A percentile compares a stretch with the other conserved stretches of the same genome.
Evolutionary conservation across 2,329 filamentous ascomycete genomes (phyloP).

Genomic region (Hansfordia pulvinata): DNA sequence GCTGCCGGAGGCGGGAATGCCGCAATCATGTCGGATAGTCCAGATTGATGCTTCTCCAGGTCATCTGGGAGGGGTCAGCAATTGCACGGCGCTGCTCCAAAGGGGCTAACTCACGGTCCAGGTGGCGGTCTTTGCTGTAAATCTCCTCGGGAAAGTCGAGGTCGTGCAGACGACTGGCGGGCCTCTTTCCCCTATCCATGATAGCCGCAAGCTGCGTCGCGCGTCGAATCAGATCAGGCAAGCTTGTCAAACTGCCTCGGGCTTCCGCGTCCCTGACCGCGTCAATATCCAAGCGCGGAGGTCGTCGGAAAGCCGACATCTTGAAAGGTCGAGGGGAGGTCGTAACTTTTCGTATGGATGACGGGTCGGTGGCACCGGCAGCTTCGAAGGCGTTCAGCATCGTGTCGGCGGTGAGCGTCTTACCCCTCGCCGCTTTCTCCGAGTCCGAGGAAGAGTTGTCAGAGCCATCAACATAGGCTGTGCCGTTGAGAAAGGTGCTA

Average conservation of each 20-base stretch:
- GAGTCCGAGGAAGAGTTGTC: constrained; percentile 29
- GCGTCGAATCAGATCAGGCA: constrained; percentile 80
- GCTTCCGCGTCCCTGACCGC: constrained; percentile 70
- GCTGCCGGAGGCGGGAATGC: constrained; percentile 49
- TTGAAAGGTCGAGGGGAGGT: constrained; percentile 22
- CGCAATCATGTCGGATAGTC: constrained; percentile 50
- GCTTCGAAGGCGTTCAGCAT: constrained; percentile 37
- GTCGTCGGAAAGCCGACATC: constrained; percentile 44
- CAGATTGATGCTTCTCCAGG: constrained; percentile 31
- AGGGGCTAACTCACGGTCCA: constrained; percentile 17
- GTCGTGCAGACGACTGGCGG: constrained; percentile 43
- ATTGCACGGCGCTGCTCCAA: neutral
- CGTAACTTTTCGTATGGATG: constrained; percentile 14
- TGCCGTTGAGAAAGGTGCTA: too few relatives aligned
- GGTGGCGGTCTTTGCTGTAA: constrained; percentile 22
- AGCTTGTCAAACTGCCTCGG: constrained; percentile 78
- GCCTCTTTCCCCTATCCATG: constrained; percentile 66
- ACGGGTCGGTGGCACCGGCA: constrained; percentile 29
- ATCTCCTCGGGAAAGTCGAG: constrained; percentile 36
- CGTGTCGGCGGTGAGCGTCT: constrained; percentile 25
- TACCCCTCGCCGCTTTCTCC: constrained; percentile 9
- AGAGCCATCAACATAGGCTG: constrained; percentile 30
- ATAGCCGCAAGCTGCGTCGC: constrained; percentile 79
- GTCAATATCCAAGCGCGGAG: constrained; percentile 69
- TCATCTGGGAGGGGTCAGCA: constrained; percentile 15